Base-by-base conservation (phyloP, 2,329 filamentous ascomycete genomes). In the Fusarium ramigenum region DNA sequence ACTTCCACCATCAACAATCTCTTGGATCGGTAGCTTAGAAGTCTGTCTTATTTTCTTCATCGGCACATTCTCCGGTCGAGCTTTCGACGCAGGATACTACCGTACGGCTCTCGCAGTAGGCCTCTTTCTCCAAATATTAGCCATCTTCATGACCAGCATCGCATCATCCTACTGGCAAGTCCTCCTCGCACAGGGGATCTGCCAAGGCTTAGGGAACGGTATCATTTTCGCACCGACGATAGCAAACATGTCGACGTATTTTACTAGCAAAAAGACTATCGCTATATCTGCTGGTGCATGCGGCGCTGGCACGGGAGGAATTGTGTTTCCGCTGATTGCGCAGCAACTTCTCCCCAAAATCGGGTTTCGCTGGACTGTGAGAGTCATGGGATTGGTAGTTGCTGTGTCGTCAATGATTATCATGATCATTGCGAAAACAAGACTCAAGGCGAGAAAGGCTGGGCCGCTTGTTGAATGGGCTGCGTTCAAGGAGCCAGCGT, bases 361-460 rank as follows among this genome's bases (percentile, higher is more conserved):
- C 7, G 91, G 91, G 0, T 93, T 92, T 75, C 84, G 84, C 0
- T 92, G 90, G 90, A 91, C 91, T 0, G 85, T 91, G n/a, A 84
- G 91, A 0, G 85, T 87, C 0, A 84, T 92, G 69, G 91, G 87
- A 0, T 87, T 93, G 58, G 85, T 93, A 37, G 88, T 89, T 32
- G 72, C 92, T 4, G 85, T 81, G 1, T 83, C 76, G 0, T 80
- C 84, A 0, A 75, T 84, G 8, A 78, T 84, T 2, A 74, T 86
- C 23, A 63, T 86, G 15, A 10, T 63, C 5, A 83, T 87, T 39
- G 81, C 86, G n/a, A 84, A 83, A 65, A 84, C 87, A 25, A 83
- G 87, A 14, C 75, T 89, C 16, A 84, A 84, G 2, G 85, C 85
- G 3, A 82, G 86, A 28, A 85, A 83, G 60, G 80, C 81, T n/a